Base-by-base conservation (phyloP, 2,329 filamentous ascomycete species). In the Monilinia polystroma region DNA sequence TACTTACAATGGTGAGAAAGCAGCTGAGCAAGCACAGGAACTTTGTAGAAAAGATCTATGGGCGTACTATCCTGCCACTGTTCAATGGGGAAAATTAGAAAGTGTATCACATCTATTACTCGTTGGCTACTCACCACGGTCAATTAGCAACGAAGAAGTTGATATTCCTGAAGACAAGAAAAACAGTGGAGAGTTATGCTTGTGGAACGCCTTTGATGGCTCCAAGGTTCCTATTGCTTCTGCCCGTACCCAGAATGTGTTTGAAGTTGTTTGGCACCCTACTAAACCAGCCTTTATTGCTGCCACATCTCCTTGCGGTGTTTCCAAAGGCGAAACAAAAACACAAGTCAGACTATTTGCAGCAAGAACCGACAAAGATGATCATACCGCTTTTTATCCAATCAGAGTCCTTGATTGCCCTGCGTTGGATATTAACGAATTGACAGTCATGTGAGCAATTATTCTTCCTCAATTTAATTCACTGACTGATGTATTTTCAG, bases 251-350 rank as follows among this genome's bases (percentile, higher is more conserved):
- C 81, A 85, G 56, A 89, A 89, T 66, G 84, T 88, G 1, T 89
- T 89, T 55, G 87, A 89, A 71, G 83, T 88, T 2, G 78, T 81
- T 0, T 89, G 87, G 87, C 87, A 89, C 72, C 86, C 87, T 0
- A 79, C 73, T 0, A 78, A 83, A 56, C 76, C 79, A 3, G 78
- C 79, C 29, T 89, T 89, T 70, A 77, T 85, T 6, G 85, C 81
- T 4, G 86, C 85, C 2, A 88, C 85, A 0, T 84, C 85, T 0
- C 84, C 84, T 0, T 79, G 77, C 11, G 81, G 81, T 0, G 65
- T 35, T 16, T 75, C 78, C n/a, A 79, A 80, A 45, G 73, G 80
- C 4, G 80, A 84, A 75, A 80, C 29, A 71, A 78, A 78, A 32
- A 88, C 86, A 0, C 87, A 89, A 73, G 79, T 89, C 23, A 82